phyloP scores from a whole-genome alignment of 495 filamentous ascomycete genomes.

The Aspergillus funiculosus region DNA sequence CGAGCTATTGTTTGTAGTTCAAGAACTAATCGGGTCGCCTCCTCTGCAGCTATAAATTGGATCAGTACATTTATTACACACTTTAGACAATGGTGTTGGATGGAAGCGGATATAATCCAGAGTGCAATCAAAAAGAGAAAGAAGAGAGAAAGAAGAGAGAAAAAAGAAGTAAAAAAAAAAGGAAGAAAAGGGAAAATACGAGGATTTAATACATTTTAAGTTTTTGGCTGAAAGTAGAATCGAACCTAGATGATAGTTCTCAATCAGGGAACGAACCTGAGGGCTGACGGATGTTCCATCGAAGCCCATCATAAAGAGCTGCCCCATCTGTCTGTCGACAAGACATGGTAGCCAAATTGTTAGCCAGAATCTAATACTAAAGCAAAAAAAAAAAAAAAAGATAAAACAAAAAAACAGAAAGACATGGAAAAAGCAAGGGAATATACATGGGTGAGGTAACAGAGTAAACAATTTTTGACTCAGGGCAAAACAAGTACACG shows the following conservation, averaged over 20 bases:
- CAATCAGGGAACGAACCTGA: slow-evolving; percentile 77
- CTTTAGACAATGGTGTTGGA: no score
- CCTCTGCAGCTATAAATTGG: slow-evolving; percentile 81
- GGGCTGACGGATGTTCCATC: slow-evolving; percentile 83
- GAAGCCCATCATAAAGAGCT: slow-evolving; percentile 94
- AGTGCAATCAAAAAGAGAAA: slow-evolving; percentile 8
- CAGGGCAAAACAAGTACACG: background rate
- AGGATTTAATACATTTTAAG: slow-evolving; percentile 75
- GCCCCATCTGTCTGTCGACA: slow-evolving; percentile 58
- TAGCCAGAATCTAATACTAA: slow-evolving; percentile 19
- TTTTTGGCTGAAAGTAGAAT: slow-evolving; percentile 86
- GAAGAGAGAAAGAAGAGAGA: no score
- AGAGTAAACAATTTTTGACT: no score
- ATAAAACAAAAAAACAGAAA: background rate
- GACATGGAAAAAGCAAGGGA: background rate
- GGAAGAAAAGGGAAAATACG: slow-evolving; percentile 6
- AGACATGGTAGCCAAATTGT: slow-evolving; percentile 37
- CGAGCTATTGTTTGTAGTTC: slow-evolving; percentile 84
- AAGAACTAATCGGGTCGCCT: slow-evolving; percentile 72
- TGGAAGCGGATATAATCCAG: no score
- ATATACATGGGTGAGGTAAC: background rate
- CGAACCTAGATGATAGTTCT: slow-evolving; percentile 77
- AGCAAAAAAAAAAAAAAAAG: no score
- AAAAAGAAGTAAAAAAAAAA: no score
- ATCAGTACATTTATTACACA: no score